Conservation (phyloP, 2,329 filamentous ascomycete species). For the Scedosporium minutisporum region DNA sequence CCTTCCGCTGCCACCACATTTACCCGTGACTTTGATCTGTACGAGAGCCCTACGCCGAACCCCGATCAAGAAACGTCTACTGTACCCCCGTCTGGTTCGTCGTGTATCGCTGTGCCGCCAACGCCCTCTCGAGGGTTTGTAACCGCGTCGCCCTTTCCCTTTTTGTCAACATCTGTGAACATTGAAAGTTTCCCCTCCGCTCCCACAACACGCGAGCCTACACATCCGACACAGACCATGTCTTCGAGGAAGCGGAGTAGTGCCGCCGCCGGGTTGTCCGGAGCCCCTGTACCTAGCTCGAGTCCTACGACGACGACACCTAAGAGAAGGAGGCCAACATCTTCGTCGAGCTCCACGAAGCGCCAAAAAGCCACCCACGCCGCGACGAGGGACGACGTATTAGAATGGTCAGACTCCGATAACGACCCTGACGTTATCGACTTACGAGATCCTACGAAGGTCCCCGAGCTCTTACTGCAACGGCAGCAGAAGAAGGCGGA, state of each 20-base stretch:
- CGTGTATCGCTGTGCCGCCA: background rate
- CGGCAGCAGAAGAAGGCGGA: conserved; percentile 35
- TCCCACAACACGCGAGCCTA: background rate
- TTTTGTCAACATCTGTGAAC: background rate
- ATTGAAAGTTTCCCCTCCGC: background rate
- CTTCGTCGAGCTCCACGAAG: conserved; percentile 10
- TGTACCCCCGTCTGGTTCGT: background rate
- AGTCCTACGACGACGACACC: background rate
- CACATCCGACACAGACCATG: background rate
- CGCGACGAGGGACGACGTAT: background rate
- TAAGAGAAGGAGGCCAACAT: conserved; percentile 8
- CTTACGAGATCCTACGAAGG: conserved; percentile 31
- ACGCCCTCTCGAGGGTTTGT: background rate
- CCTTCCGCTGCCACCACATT: background rate
- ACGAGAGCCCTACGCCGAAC: background rate
- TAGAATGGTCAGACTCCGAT: conserved; percentile 1
- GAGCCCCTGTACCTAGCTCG: conserved; percentile 8
- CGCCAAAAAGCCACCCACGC: conserved; percentile 5
- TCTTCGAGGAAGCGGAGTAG: conserved; percentile 5
- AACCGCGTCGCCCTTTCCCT: background rate
- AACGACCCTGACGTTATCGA: conserved; percentile 25
- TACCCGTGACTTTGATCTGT: background rate
- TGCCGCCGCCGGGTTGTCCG: background rate
- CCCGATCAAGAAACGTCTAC: background rate
- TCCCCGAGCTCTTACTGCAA: conserved; percentile 32